phyloP scores from a whole-genome alignment of 306 rosid species.

The Oxytropis ochrocephala region DNA sequence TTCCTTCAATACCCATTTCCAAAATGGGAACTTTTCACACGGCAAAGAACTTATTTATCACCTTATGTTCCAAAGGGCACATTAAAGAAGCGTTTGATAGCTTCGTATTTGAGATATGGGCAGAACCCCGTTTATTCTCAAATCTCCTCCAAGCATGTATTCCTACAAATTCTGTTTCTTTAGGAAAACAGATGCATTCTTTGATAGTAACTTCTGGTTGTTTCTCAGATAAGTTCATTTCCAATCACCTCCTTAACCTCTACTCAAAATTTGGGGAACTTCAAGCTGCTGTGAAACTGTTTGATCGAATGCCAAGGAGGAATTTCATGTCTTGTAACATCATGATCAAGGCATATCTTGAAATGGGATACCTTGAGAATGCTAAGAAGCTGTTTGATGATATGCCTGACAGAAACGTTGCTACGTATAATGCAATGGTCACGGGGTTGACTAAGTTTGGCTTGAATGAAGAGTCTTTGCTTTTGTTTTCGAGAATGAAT shows the following conservation, averaged over 20 bases:
- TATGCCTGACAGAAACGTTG: slow-evolving; percentile 76
- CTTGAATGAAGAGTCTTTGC: slow-evolving; percentile 50
- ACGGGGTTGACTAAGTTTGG: slow-evolving; percentile 61
- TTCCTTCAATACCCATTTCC: slow-evolving; percentile 22
- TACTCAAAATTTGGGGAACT: slow-evolving; percentile 67
- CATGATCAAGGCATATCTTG: slow-evolving; percentile 56
- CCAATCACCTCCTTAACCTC: slow-evolving; percentile 69
- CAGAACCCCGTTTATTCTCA: slow-evolving; percentile 63
- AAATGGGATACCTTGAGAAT: slow-evolving; percentile 39
- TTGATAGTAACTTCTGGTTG: slow-evolving; percentile 65
- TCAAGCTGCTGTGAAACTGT: slow-evolving; percentile 41
- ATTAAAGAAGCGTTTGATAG: slow-evolving; percentile 51
- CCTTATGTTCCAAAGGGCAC: slow-evolving; percentile 50
- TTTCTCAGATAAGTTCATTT: slow-evolving; percentile 62
- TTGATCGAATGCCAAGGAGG: slow-evolving; percentile 44
- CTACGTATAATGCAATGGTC: slow-evolving; percentile 86
- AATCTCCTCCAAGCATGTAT: slow-evolving; percentile 66
- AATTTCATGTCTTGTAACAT: slow-evolving; percentile 85
- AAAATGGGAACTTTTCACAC: not conserved
- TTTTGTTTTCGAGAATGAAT: slow-evolving; percentile 54
- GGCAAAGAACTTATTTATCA: slow-evolving; percentile 29
- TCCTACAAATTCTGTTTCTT: slow-evolving; percentile 37
- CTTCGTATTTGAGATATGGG: slow-evolving; percentile 48
- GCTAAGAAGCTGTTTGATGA: slow-evolving; percentile 66
- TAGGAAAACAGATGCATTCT: slow-evolving; percentile 72